Conservation (phyloP, 2,329 filamentous ascomycete species). For the Calonectria ilicicola region DNA sequence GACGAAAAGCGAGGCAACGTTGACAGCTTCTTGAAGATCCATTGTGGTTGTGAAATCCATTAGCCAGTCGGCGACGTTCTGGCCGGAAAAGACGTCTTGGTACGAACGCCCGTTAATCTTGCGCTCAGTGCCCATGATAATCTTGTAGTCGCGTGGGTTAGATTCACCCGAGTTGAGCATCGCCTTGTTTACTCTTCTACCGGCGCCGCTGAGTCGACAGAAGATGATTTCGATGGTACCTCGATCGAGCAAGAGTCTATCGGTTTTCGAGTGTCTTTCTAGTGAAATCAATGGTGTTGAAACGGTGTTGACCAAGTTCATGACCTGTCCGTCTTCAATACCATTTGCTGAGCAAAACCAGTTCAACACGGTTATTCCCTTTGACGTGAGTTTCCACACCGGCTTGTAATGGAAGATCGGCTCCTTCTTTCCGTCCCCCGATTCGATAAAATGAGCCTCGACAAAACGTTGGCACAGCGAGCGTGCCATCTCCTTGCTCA, state of each 20-base stretch:
- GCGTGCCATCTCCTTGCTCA: conserved; percentile 98
- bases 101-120: conserved; percentile 81
- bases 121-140: conserved; percentile 69
- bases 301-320: conserved; percentile 82
- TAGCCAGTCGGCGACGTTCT: conserved; percentile 89
- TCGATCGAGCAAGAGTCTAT: conserved; percentile 88
- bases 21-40: conserved; percentile 85
- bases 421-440: conserved; percentile 86
- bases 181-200: conserved; percentile 84
- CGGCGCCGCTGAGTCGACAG: conserved; percentile 84
- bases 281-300: conserved; percentile 89
- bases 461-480: conserved; percentile 95
- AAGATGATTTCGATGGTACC: conserved; percentile 95
- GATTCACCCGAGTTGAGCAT: conserved; percentile 49
- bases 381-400: conserved; percentile 96
- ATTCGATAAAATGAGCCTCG: conserved; percentile 94
- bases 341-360: conserved; percentile 94
- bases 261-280: conserved; percentile 84
- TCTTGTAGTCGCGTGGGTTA: conserved; percentile 57
- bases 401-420: conserved; percentile 83
- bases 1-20: conserved; percentile 86
- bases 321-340: conserved; percentile 92
- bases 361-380: conserved; percentile 91
- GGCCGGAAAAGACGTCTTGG: conserved; percentile 90
- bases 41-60: conserved; percentile 97